Base-by-base conservation (phyloP, 1,284 basidiomycete species). In the Leccinum cinnamomeum region DNA sequence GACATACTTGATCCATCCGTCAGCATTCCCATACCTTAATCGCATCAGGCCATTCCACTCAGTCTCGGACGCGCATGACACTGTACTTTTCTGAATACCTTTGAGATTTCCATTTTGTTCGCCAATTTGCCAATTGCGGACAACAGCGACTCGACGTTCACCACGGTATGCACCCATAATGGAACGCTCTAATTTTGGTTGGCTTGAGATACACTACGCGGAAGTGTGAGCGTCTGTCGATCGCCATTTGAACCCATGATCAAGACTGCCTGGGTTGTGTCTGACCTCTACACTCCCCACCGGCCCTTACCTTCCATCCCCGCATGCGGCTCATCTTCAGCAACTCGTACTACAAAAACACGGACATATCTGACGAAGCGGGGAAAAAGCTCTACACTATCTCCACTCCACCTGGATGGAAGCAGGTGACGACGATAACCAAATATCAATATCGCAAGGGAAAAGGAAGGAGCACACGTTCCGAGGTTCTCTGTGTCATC, bases 291-390 rank as follows among this genome's bases (percentile, higher is more conserved):
- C 35, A 25, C 16, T 30, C 30, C 25, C 5, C 35, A 14, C 35
- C 35, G 33, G 1, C 7, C 28, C 48, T n/a, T 46, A 5, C 35
- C 6, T 37, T 46, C 18, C 28, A 18, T 33, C 16, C 23, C n/a
- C 18, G 2, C 35, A 68, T 62, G 66, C 62, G 53, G 48, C 62
- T 69, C 59, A 62, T 67, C 44, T 69, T 69, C 65, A 67, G 65
- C 7, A 33, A 30, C 2, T 54, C 59, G 3, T 57, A 65, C 23
- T 68, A 68, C 58, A 67, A 62, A 33, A 67, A 69, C 53, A 68
- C 66, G 18, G 68, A 67, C 44, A 62, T 62, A 51, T 62, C 37
- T 1, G 63, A 69, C 18, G 66, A 67, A 33, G 50, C 55, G 3
- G 65, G 59, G 1, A 65, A 69, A 50, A 67, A 48, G 23, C 57